Evolutionary conservation across 805 yeast species (phyloP), one percentile per base, ranked within the genome.

Genomic region (Zygoascus flipseniorum): DNA sequence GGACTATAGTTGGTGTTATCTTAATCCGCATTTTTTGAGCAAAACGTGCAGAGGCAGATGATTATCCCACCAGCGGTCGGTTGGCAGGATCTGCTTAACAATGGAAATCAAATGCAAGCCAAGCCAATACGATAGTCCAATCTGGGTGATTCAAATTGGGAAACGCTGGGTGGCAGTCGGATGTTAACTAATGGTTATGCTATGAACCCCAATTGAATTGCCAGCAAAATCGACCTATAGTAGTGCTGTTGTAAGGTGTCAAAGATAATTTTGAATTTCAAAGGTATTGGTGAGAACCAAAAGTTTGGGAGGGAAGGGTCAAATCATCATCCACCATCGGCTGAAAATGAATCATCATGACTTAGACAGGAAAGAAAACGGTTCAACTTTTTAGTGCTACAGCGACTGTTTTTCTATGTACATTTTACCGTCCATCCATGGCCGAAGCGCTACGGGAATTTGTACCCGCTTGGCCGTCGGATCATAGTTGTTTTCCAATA

Each of bases 401-500:
- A 16, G 5, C 8, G 5, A 4, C 42, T 42, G 44, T 45, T 48
- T 49, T 50, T 53, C 62, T 43, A 71, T 69, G 58, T 61, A 63
- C 48, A 71, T 74, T 58, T 74, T 78, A 43, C 76, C 86, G 54
- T 82, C 90, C 95, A 90, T 85, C 62, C 72, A 89, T 8, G 79
- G 77, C 56, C 81, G 76, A 50, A 90, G 72, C 1, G 80, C 86
- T 46, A 78, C 68, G 5, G 97, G 97, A 51, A 90, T 78, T 11
- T 64, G 57, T 5, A 90, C 77, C 4, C 75, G 66, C 13, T 80
- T 70, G 0, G 78, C 75, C 2, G 59, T 67, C 2, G 82, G 77
- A 57, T 89, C 84, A 63, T 86, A 93, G 60, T 77, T 78, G 66
- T 86, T 93, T 69, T 93, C 99, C 4, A 92, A 71, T n/a, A 93